Evolutionary conservation across 2,329 filamentous ascomycete species (phyloP), one percentile per base, ranked within the genome.

Genomic region (Phialophora expanda): DNA sequence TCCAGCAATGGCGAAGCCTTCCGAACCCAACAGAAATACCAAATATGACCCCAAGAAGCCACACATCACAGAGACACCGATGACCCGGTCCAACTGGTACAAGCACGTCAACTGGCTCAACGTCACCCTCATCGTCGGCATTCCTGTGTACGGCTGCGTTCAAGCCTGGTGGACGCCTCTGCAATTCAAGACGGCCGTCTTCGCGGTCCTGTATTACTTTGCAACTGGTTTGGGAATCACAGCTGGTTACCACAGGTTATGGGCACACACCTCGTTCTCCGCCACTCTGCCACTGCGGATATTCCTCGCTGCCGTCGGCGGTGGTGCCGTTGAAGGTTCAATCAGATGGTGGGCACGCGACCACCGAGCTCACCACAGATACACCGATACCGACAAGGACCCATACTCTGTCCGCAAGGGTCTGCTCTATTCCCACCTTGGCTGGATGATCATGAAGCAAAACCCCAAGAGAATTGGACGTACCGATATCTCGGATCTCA

Each of bases 21-120:
- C 78, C 66, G 83, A 85, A 78, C 83, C 83, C 38, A 83, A 84
- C 75, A 79, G 81, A 61, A 83, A 82, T 71, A 71, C 77, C 54
- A 81, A 81, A 58, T 84, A 85, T 75, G 82, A 86, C 73, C 82
- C 85, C 58, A 86, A 89, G 83, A 96, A 96, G 82, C 86, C 89
- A 75, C 92, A 96, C 80, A 95, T 96, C 79, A 88, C 91, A 70
- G 92, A 96, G 70, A 86, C 87, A 69, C 90, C 90, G 65, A 89
- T 96, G 73, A 96, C 91, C 66, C 85, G 84, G 79, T 82, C 84
- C 74, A 97, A 96, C 83, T 95, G 91, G 91, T 89, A 93, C 81
- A 90, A 93, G 82, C 93, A 97, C 77, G 86, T 97, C 83, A 93
- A 96, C 85, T 97, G 93, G 92, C 85, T 97, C 72, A 97, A 96